phyloP scores from a whole-genome alignment of 2,329 filamentous ascomycete species.

The Lachnellula subtilissima region DNA sequence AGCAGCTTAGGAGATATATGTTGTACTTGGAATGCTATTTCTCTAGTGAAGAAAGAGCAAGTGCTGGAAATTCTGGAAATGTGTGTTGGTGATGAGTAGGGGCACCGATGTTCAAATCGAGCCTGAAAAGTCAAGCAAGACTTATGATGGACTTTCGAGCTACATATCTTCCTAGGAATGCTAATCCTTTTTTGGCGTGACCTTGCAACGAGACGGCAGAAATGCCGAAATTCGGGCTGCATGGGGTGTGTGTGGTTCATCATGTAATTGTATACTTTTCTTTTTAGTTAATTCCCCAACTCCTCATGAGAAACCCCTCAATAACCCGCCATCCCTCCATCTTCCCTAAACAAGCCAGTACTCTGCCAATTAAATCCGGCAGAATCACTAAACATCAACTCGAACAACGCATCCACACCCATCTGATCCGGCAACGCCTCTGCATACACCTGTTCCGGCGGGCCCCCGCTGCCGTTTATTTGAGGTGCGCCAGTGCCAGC shows the following conservation, averaged over 20 bases:
- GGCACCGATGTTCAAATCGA: too few species aligned
- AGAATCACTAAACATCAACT: constrained; percentile 1
- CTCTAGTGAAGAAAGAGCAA: constrained; percentile 40
- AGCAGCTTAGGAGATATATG: constrained; percentile 45
- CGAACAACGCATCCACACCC: neutral
- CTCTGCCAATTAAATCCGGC: neutral
- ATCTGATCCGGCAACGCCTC: neutral
- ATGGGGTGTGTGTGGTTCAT: too few species aligned
- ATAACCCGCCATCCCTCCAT: neutral
- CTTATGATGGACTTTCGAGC: too few species aligned
- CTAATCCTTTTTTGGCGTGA: too few species aligned
- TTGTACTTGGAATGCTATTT: constrained; percentile 45
- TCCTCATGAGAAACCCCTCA: too few species aligned
- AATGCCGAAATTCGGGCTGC: too few species aligned
- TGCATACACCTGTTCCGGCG: neutral
- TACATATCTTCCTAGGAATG: too few species aligned
- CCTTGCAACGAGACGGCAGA: too few species aligned
- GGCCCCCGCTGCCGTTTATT: too few species aligned
- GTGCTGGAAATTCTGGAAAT: constrained; percentile 47
- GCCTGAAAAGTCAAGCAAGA: too few species aligned
- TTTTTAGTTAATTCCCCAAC: too few species aligned
- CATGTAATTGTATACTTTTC: too few species aligned
- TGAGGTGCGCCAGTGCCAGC: neutral
- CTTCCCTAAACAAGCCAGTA: neutral
- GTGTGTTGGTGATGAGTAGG: constrained; percentile 3